phyloP scores from a whole-genome alignment of 2,329 filamentous ascomycete species.

The Colletotrichum destructivum region DNA sequence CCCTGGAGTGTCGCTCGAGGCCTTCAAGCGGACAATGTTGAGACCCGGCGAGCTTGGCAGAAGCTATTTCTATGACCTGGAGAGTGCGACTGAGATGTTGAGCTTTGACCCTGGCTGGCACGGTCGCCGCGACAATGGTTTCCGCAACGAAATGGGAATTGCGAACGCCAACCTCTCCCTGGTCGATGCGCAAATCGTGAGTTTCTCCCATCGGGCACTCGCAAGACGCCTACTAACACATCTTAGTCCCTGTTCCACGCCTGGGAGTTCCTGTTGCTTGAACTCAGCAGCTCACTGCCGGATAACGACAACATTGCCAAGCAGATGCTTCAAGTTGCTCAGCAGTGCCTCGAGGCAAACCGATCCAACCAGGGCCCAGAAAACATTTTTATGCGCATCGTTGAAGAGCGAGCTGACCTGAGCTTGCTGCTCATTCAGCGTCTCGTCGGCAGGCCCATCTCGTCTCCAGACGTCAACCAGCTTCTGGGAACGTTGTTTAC shows the following conservation, averaged over 20 bases:
- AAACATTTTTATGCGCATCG: slow-evolving; percentile 84
- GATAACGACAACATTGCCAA: slow-evolving; percentile 71
- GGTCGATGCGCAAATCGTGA: slow-evolving; percentile 90
- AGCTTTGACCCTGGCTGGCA: slow-evolving; percentile 84
- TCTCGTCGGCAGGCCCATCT: slow-evolving; percentile 73
- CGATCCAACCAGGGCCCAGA: slow-evolving; percentile 80
- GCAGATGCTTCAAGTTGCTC: slow-evolving; percentile 81
- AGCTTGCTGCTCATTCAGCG: slow-evolving; percentile 87
- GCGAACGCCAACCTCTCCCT: slow-evolving; percentile 94
- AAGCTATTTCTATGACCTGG: slow-evolving; percentile 88
- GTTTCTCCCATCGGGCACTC: slow-evolving; percentile 49
- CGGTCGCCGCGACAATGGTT: slow-evolving; percentile 78
- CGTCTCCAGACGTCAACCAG: slow-evolving; percentile 66
- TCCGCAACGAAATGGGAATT: slow-evolving; percentile 84
- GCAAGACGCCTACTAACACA: slow-evolving; percentile 45
- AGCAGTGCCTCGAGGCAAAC: slow-evolving; percentile 85
- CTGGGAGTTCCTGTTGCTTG: slow-evolving; percentile 90
- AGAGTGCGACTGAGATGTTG: slow-evolving; percentile 82
- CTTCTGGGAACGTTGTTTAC: slow-evolving; percentile 66
- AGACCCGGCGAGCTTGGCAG: slow-evolving; percentile 77
- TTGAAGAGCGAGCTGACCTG: slow-evolving; percentile 83
- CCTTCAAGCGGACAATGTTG: slow-evolving; percentile 84
- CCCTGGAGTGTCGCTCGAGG: slow-evolving; percentile 78
- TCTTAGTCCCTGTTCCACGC: slow-evolving; percentile 83
- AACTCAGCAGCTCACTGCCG: slow-evolving; percentile 79